Base-by-base conservation (phyloP, 2,329 filamentous ascomycete genomes). In the Penicillium sp. region DNA sequence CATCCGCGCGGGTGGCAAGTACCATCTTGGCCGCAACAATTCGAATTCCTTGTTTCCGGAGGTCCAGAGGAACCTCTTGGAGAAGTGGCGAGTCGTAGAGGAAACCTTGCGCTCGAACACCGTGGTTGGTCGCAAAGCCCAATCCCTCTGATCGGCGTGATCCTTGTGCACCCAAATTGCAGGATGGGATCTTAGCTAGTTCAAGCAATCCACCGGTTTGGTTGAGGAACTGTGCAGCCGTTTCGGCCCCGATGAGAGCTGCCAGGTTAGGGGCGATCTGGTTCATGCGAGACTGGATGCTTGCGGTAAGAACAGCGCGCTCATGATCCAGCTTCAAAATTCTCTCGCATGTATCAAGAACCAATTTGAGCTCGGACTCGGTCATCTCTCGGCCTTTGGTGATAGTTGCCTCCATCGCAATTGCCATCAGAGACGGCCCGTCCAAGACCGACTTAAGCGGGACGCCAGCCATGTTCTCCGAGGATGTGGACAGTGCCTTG, bases 211-310 rank as follows among this genome's bases (percentile, higher is more conserved):
- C 94, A 61, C 94, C 94, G 0, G 92, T 90, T 59, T 91, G 91
- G 75, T 97, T 97, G 68, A 99, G 89, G n/a, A 99, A 85, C 76
- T 97, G 93, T 4, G 94, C 94, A 8, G 94, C 93, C 3, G 93
- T 97, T 19, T 96, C 82, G 0, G 93, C 94, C 19, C 94, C 94
- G 57, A 99, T 90, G 19, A 99, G 84, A 1, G 87, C 88, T 0
- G 94, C 96, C 53, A 97, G 78, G 68, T 99, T 99, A 0, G 94
- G 94, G 5, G 94, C 94, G 71, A 97, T 97, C 35, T 96, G 82
- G 65, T 89, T 94, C 91, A 99, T 97, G 61, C 94, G 90, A 36
- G 93, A 97, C 76, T 97, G 91, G 17, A 99, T 94, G 70, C 96
- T 99, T 72, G 94, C 89, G 2, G 91, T 96, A 54, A 99, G 82